Evolutionary conservation across 148 eudicot species (phyloP).

Genomic region (Oxyria digyna): DNA sequence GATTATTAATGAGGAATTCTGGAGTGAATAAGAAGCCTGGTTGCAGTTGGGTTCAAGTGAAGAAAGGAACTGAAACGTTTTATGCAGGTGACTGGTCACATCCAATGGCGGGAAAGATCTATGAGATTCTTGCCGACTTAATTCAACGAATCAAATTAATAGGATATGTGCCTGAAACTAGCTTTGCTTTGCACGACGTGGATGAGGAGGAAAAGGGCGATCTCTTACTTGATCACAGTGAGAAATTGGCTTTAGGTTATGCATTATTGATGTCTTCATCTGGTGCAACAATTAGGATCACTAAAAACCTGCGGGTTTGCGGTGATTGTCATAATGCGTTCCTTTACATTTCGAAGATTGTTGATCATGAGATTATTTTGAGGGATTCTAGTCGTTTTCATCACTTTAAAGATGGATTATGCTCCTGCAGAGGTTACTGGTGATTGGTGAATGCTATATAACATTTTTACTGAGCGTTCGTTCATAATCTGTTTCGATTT

Average conservation of each 20-base stretch:
- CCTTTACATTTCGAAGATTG: constrained; percentile 43
- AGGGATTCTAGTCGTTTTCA: constrained; percentile 84
- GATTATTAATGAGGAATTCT: constrained; percentile 47
- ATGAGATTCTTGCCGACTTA: constrained; percentile 42
- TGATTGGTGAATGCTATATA: constrained; percentile 24
- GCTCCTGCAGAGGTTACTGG: constrained; percentile 80
- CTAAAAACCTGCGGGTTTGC: constrained; percentile 67
- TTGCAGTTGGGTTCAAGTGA: constrained; percentile 82
- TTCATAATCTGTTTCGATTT: no score
- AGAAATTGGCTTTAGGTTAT: constrained; percentile 76
- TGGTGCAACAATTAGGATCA: constrained; percentile 57
- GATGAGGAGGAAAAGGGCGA: constrained; percentile 80
- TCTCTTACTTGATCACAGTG: constrained; percentile 64
- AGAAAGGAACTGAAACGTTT: constrained; percentile 42
- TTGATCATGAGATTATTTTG: constrained; percentile 53
- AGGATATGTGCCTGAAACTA: constrained; percentile 73
- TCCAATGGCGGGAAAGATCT: constrained; percentile 43
- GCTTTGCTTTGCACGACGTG: constrained; percentile 70
- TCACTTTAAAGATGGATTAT: constrained; percentile 64
- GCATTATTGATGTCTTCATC: constrained; percentile 47
- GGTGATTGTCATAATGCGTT: constrained; percentile 73
- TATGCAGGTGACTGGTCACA: constrained; percentile 66
- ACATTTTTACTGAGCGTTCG: not conserved
- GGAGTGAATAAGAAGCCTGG: constrained; percentile 72
- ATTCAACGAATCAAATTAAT: constrained; percentile 39